These are phyloP conservation scores for Pyrenophora seminiperda DNA, from an alignment of 2,329 filamentous ascomycete species.

Conservation along the genomic window DNA sequence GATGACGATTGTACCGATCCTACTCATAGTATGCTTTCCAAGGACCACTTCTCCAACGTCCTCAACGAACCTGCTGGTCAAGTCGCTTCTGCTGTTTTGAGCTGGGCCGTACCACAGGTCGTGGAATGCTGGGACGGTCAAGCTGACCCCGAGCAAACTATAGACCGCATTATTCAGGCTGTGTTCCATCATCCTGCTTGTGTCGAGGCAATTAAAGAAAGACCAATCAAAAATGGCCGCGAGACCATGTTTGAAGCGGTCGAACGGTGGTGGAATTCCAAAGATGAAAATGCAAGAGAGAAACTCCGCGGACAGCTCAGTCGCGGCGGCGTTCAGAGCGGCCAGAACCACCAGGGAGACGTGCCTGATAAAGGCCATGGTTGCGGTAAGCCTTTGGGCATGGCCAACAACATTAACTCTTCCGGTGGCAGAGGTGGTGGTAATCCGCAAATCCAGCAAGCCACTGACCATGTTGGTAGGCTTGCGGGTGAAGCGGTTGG, in stretches of 20 bases:
- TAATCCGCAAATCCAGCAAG: constrained; percentile 39
- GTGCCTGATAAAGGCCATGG: constrained; percentile 84
- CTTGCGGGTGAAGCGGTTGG: constrained; percentile 65
- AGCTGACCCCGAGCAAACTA: constrained; percentile 69
- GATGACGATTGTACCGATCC: constrained; percentile 79
- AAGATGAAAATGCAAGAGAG: constrained; percentile 66
- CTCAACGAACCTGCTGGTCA: constrained; percentile 88
- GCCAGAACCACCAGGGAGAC: constrained; percentile 85
- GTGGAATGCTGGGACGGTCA: constrained; percentile 89
- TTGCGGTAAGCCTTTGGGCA: constrained; percentile 77
- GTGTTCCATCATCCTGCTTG: constrained; percentile 89
- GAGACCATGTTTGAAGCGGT: constrained; percentile 79
- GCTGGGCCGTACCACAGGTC: constrained; percentile 86
- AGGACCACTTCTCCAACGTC: constrained; percentile 90
- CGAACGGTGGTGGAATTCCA: constrained; percentile 78
- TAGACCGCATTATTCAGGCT: constrained; percentile 78
- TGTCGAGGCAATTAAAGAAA: constrained; percentile 68
- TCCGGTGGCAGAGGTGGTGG: constrained; percentile 54
- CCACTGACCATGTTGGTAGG: constrained; percentile 52
- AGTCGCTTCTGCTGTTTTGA: constrained; percentile 76
- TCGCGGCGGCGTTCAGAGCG: constrained; percentile 74
- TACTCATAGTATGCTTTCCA: constrained; percentile 93
- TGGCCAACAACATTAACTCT: constrained; percentile 64
- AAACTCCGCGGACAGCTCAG: constrained; percentile 76
- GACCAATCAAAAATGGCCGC: constrained; percentile 72